A percentile compares a stretch with the other conserved stretches of the same genome.
Conservation (phyloP, 176 grass and related monocot genomes). For the Olyra latifolia region DNA sequence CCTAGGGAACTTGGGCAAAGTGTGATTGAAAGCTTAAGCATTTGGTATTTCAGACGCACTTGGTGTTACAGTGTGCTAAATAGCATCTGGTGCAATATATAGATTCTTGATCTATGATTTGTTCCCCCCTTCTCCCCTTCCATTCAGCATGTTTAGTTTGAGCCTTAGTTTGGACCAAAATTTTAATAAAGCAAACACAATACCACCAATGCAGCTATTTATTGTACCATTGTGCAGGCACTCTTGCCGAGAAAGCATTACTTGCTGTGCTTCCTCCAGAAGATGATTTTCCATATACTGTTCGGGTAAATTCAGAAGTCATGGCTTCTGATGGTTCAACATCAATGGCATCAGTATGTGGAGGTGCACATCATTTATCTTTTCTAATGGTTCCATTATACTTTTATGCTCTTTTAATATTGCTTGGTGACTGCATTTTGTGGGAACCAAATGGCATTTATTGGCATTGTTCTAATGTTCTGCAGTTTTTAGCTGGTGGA, state of each 20-base stretch:
- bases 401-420: slow-evolving; percentile 2
- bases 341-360: slow-evolving; percentile 99
- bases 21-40: neutral
- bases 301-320: slow-evolving; percentile 97
- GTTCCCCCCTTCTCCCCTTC: neutral
- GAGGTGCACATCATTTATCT: slow-evolving; percentile 53
- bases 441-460: slow-evolving; percentile 5
- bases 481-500: slow-evolving; percentile 3
- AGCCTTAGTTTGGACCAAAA: neutral
- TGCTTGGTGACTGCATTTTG: slow-evolving; percentile 11
- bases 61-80: neutral
- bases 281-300: slow-evolving; percentile 87
- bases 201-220: slow-evolving; percentile 5
- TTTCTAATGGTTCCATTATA: neutral
- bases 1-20: neutral
- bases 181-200: slow-evolving; percentile 9
- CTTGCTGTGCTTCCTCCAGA: slow-evolving; percentile 94
- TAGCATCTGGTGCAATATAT: neutral
- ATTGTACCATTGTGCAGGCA: slow-evolving; percentile 56
- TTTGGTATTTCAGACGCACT: neutral
- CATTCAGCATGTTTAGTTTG: slow-evolving; percentile 19
- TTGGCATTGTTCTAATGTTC: neutral
- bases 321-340: slow-evolving; percentile 98
- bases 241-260: slow-evolving; percentile 93
- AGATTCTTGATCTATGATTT: neutral